Percentiles rank a stretch among this genome's conserved stretches.
phyloP scores from a whole-genome alignment of 192 early-diverging fungal genomes.

The Spinellus fusiger region DNA sequence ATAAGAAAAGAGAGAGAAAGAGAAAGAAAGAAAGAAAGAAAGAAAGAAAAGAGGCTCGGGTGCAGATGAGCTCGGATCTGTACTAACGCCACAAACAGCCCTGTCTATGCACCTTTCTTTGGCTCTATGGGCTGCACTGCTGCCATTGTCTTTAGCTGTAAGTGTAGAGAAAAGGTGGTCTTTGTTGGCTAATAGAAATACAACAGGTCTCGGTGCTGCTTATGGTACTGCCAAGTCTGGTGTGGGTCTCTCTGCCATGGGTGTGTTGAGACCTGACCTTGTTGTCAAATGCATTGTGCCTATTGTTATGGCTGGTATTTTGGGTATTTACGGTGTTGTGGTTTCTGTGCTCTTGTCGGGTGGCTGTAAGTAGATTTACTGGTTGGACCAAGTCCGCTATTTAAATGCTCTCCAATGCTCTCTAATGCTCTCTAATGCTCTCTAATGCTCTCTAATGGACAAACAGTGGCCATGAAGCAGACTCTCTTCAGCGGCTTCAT shows the following conservation, averaged over 20 bases:
- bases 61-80: no score
- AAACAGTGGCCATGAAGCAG: conserved; percentile 32
- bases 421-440: conserved; percentile 13
- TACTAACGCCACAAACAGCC: conserved; percentile 50
- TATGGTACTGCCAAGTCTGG: conserved; percentile 98
- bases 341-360: conserved; percentile 88
- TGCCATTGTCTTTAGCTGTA: conserved; percentile 88
- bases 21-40: no score
- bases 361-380: conserved; percentile 48
- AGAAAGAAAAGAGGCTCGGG: no score
- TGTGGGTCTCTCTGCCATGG: conserved; percentile 91
- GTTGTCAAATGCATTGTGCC: conserved; percentile 88
- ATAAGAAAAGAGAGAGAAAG: no score
- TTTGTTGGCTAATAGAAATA: background rate
- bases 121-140: conserved; percentile 85
- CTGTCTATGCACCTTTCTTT: conserved; percentile 93
- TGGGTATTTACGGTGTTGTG: conserved; percentile 97
- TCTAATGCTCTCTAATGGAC: conserved; percentile 18
- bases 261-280: conserved; percentile 89
- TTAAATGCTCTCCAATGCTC: conserved; percentile 30
- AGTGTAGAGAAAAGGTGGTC: conserved; percentile 23
- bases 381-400: conserved; percentile 6
- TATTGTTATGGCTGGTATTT: conserved; percentile 98
- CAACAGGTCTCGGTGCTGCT: conserved; percentile 84
- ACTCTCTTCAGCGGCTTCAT: conserved; percentile 74